Conservation (phyloP, 1,139 yeast species). For the Arxiozyma slooffiae region DNA sequence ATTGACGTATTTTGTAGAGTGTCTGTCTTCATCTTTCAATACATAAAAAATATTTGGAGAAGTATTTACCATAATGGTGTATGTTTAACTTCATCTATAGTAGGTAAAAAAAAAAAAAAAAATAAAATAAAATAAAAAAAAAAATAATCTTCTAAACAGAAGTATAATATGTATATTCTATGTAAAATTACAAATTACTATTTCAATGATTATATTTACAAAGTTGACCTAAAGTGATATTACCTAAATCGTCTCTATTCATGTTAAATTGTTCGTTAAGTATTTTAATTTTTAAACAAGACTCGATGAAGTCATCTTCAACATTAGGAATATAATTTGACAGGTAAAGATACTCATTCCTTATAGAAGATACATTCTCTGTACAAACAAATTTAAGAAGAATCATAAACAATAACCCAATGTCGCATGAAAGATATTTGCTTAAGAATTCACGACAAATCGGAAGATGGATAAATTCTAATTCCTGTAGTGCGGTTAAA, state of each 20-base stretch:
- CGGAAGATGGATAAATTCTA: conserved; percentile 12
- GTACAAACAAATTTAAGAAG: conserved; percentile 8
- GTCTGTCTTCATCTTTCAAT: too few species aligned
- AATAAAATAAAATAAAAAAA: too few species aligned
- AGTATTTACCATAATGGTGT: too few species aligned
- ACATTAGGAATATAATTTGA: conserved; percentile 2
- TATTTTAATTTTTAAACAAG: conserved; percentile 7
- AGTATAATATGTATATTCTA: background rate
- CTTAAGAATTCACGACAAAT: conserved; percentile 7
- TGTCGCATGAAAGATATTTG: conserved; percentile 4
- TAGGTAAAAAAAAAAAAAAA: too few species aligned
- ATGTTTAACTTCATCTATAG: too few species aligned
- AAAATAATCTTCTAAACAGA: too few species aligned
- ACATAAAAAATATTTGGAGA: too few species aligned
- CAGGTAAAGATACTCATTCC: conserved; percentile 7
- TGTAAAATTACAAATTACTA: background rate
- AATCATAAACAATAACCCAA: conserved; percentile 7
- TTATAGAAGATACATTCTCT: conserved; percentile 7
- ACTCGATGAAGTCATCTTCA: conserved; percentile 7
- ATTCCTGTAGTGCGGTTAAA: conserved; percentile 7
- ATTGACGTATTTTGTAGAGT: background rate
- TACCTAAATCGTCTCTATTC: conserved; percentile 6
- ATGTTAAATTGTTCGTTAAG: conserved; percentile 9
- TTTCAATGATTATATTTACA: conserved; percentile 4
- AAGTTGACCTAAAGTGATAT: conserved; percentile 4